Percentiles rank a stretch among this genome's conserved stretches.
Evolutionary conservation across 1,284 basidiomycete species (phyloP).

Genomic region (Cutaneotrichosporon sp.): DNA sequence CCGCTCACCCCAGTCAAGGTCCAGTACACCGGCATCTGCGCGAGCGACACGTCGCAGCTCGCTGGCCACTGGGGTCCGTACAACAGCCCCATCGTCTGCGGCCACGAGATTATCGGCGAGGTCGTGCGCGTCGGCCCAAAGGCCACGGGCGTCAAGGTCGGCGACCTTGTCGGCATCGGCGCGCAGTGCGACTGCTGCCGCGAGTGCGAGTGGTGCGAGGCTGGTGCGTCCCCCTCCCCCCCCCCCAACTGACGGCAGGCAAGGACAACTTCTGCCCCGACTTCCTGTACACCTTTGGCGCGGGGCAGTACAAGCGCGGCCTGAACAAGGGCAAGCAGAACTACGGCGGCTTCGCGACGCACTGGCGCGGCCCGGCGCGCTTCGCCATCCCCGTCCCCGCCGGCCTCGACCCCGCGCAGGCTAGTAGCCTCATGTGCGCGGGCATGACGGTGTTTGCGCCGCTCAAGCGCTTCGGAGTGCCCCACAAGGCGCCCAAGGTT

Average conservation of each 20-base stretch:
- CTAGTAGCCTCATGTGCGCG: slow-evolving; percentile 55
- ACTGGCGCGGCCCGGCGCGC: slow-evolving; percentile 51
- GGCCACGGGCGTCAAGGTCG: slow-evolving; percentile 39
- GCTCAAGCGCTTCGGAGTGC: slow-evolving; percentile 55
- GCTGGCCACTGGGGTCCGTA: slow-evolving; percentile 20
- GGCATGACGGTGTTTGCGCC: slow-evolving; percentile 56
- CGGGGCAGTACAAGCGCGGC: slow-evolving; percentile 11
- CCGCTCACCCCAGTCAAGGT: slow-evolving; percentile 19
- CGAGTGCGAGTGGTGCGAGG: slow-evolving; percentile 54
- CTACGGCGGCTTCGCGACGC: slow-evolving; percentile 57
- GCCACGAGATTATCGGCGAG: slow-evolving; percentile 40
- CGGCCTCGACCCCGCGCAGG: slow-evolving; percentile 59
- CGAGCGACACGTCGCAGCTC: slow-evolving; percentile 23
- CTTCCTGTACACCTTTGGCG: slow-evolving; percentile 1
- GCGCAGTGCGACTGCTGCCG: slow-evolving; percentile 56
- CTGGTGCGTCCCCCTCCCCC: slow-evolving; percentile 44
- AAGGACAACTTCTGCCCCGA: slow-evolving; percentile 12
- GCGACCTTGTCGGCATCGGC: slow-evolving; percentile 58
- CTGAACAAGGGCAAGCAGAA: slow-evolving; percentile 29
- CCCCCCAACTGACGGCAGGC: background rate
- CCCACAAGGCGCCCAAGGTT: slow-evolving; percentile 56
- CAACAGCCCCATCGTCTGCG: slow-evolving; percentile 18
- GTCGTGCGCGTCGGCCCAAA: slow-evolving; percentile 33
- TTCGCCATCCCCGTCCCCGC: slow-evolving; percentile 68
- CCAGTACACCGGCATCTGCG: slow-evolving; percentile 26